Conservation (phyloP, 441 rosid species). For the Pelargonium citronellum region DNA sequence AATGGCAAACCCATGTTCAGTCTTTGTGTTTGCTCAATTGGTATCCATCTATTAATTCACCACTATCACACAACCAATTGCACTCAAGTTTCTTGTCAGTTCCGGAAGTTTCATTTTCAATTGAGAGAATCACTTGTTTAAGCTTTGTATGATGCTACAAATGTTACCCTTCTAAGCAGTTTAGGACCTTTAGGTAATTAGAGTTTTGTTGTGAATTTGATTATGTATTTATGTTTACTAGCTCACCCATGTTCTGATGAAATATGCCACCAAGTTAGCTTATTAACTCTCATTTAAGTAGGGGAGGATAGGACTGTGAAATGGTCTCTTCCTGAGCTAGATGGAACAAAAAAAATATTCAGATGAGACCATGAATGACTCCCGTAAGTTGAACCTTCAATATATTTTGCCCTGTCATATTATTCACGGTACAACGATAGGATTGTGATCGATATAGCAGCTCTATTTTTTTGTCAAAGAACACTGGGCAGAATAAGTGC, state of each 20-base stretch:
- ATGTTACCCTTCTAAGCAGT: not conserved
- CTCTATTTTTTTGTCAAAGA: no score
- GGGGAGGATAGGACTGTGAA: not conserved
- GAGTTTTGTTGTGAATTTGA: not conserved
- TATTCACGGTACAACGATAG: no score
- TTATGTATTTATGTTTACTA: not conserved
- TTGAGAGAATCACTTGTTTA: not conserved
- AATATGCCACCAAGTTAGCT: not conserved
- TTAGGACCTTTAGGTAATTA: not conserved
- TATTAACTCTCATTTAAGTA: not conserved
- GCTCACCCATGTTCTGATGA: constrained; percentile 2
- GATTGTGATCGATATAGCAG: no score
- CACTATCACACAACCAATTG: no score
- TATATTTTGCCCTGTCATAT: no score
- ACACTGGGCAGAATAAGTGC: no score
- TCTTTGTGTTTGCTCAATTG: no score
- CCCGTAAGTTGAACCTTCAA: not conserved
- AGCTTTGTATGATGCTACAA: not conserved
- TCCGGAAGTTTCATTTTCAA: not conserved
- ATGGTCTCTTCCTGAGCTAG: not conserved
- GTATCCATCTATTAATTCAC: no score
- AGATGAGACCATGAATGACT: not conserved
- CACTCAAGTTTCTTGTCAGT: not conserved
- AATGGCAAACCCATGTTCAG: no score
- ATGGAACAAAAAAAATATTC: not conserved